phyloP scores from a whole-genome alignment of 208 protist species.

The Leishmania amazonensis region DNA sequence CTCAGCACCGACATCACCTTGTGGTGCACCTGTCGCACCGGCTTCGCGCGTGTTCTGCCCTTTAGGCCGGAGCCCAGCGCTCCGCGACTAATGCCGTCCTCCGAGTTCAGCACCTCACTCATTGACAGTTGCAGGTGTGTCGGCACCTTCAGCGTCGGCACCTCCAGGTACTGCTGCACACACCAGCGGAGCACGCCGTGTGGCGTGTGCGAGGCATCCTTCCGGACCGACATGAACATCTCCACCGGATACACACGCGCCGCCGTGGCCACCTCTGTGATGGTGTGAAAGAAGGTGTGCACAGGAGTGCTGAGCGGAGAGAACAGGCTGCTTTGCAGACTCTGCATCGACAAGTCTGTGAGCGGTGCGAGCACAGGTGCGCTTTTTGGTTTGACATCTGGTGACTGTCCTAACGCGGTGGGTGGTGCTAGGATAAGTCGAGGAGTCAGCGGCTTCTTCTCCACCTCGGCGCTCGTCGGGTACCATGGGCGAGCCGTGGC shows the following conservation, averaged over 20 bases:
- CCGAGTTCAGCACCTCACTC: slow-evolving; percentile 46
- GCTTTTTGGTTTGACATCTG: slow-evolving; percentile 36
- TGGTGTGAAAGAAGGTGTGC: slow-evolving; percentile 58
- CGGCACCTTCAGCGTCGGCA: slow-evolving; percentile 84
- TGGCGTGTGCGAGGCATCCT: slow-evolving; percentile 85
- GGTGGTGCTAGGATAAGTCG: slow-evolving; percentile 51
- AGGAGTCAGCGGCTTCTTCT: slow-evolving; percentile 23
- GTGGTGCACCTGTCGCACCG: slow-evolving; percentile 73
- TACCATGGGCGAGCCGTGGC: slow-evolving; percentile 62
- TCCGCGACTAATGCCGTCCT: slow-evolving; percentile 61
- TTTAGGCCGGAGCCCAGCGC: slow-evolving; percentile 62
- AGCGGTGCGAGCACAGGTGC: slow-evolving; percentile 18
- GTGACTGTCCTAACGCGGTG: slow-evolving; percentile 60
- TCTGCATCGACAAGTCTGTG: slow-evolving; percentile 20
- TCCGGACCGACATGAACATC: slow-evolving; percentile 82
- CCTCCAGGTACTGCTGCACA: slow-evolving; percentile 68
- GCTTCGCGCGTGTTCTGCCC: slow-evolving; percentile 50
- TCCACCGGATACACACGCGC: slow-evolving; percentile 66
- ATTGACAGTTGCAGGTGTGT: slow-evolving; percentile 76
- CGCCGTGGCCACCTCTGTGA: slow-evolving; percentile 57
- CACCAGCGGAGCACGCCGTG: slow-evolving; percentile 83
- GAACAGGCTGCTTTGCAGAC: slow-evolving; percentile 46
- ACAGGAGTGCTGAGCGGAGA: slow-evolving; percentile 62
- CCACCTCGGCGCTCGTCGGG: slow-evolving; percentile 24
- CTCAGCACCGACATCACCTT: slow-evolving; percentile 90